phyloP scores from a whole-genome alignment of 1,284 basidiomycete genomes.

The Trichosporon sp. region DNA sequence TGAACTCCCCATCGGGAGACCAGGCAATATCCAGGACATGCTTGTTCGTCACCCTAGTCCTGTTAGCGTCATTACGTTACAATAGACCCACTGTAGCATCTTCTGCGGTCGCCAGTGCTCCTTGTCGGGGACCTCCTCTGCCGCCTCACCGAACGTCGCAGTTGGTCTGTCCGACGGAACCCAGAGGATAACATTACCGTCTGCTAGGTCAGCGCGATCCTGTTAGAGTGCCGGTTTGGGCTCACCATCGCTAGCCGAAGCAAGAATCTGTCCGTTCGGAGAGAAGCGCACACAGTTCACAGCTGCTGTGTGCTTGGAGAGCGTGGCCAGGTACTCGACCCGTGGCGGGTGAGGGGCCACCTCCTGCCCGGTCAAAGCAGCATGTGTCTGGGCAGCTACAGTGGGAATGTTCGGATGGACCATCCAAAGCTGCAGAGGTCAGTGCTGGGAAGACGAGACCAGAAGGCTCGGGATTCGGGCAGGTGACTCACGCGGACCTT shows the following conservation, averaged over 20 bases:
- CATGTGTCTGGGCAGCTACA: constrained; percentile 51
- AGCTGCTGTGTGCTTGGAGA: constrained; percentile 85
- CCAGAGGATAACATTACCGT: constrained; percentile 97
- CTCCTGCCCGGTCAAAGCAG: constrained; percentile 56
- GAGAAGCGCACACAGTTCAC: constrained; percentile 97
- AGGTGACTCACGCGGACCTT: constrained; percentile 75
- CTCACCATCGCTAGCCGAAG: constrained; percentile 90
- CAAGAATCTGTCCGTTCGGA: constrained; percentile 88
- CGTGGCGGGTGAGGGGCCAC: constrained; percentile 66
- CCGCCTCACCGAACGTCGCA: constrained; percentile 72
- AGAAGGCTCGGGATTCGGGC: constrained; percentile 11
- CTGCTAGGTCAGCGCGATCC: constrained; percentile 51
- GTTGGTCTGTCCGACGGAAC: constrained; percentile 71
- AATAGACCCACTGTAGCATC: constrained; percentile 66
- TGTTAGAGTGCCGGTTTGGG: constrained; percentile 14
- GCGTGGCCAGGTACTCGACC: constrained; percentile 91
- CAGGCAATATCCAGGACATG: constrained; percentile 97
- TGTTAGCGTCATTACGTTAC: constrained; percentile 6
- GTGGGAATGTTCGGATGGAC: constrained; percentile 83
- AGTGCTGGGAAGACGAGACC: constrained; percentile 3
- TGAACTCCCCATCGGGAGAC: constrained; percentile 90
- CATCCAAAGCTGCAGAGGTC: constrained; percentile 73
- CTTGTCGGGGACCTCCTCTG: constrained; percentile 80
- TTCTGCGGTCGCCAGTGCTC: constrained; percentile 92
- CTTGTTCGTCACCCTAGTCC: constrained; percentile 61